phyloP scores from a whole-genome alignment of 768 basidiomycete genomes.

The Suillus subaureus region DNA sequence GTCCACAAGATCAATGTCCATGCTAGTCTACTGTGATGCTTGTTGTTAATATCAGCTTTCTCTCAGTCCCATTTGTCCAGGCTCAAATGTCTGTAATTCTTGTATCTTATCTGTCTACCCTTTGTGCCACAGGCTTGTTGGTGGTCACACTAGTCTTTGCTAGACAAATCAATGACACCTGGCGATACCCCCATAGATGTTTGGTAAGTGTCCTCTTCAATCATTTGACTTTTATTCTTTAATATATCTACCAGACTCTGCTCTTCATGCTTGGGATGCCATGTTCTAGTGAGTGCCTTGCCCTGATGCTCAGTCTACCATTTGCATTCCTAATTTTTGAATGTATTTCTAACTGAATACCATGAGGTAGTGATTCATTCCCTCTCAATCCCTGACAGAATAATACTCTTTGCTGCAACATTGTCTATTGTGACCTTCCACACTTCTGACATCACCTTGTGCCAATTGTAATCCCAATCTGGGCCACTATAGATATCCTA shows the following conservation, averaged over 20 bases:
- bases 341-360: conserved; percentile 32
- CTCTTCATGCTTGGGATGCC: conserved; percentile 14
- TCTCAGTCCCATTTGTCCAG: conserved; percentile 28
- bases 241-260: background rate
- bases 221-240: background rate
- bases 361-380: background rate
- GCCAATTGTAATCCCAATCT: too few relatives aligned
- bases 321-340: conserved; percentile 55
- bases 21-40: conserved; percentile 13
- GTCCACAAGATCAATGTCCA: background rate
- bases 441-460: background rate
- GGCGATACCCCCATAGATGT: conserved; percentile 18
- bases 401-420: background rate
- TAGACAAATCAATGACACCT: conserved; percentile 27
- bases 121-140: conserved; percentile 10
- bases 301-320: conserved; percentile 45
- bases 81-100: conserved; percentile 6
- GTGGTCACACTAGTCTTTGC: too few relatives aligned
- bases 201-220: conserved; percentile 31
- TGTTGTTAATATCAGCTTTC: conserved; percentile 12
- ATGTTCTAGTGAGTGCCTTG: conserved; percentile 42
- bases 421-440: background rate
- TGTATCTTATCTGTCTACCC: conserved; percentile 9
- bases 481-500: too few relatives aligned
- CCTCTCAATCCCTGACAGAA: background rate